Percentiles rank a stretch among this genome's conserved stretches.
phyloP scores from a whole-genome alignment of 345 rosid genomes.

The Triadica sebifera region DNA sequence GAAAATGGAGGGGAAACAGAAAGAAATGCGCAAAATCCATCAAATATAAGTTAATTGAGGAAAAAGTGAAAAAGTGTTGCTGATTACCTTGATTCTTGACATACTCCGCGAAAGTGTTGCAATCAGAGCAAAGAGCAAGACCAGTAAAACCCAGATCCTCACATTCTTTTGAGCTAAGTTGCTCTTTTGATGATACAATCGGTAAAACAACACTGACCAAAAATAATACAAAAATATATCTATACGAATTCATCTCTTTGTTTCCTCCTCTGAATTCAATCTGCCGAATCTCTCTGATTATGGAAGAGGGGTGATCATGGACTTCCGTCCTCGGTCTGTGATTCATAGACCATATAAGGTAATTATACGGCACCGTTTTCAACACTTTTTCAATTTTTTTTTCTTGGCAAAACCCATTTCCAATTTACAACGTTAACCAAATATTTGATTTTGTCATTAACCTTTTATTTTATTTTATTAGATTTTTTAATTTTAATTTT shows the following conservation, averaged over 20 bases:
- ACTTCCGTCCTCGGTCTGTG: too few species aligned
- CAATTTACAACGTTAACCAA: too few species aligned
- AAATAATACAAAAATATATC: neutral
- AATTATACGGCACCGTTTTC: too few species aligned
- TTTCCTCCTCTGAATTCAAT: too few species aligned
- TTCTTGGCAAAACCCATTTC: too few species aligned
- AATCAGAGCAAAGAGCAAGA: slow-evolving; percentile 95
- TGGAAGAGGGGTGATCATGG: too few species aligned
- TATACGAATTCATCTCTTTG: slow-evolving; percentile 2
- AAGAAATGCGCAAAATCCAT: neutral
- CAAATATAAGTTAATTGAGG: neutral
- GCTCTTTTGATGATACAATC: slow-evolving; percentile 49
- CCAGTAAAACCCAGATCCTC: slow-evolving; percentile 94
- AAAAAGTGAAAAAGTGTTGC: neutral
- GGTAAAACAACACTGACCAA: slow-evolving; percentile 8
- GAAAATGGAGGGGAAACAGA: neutral
- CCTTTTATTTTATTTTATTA: too few species aligned
- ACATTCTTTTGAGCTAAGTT: slow-evolving; percentile 65
- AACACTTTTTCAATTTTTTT: too few species aligned
- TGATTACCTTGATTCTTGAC: slow-evolving; percentile 81
- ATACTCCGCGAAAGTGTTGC: slow-evolving; percentile 77
- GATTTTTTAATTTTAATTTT: too few species aligned
- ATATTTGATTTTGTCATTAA: too few species aligned
- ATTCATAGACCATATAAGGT: too few species aligned
- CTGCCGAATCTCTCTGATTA: too few species aligned